Base-by-base conservation (phyloP, 495 filamentous ascomycete species). In the Poronia punctata region DNA sequence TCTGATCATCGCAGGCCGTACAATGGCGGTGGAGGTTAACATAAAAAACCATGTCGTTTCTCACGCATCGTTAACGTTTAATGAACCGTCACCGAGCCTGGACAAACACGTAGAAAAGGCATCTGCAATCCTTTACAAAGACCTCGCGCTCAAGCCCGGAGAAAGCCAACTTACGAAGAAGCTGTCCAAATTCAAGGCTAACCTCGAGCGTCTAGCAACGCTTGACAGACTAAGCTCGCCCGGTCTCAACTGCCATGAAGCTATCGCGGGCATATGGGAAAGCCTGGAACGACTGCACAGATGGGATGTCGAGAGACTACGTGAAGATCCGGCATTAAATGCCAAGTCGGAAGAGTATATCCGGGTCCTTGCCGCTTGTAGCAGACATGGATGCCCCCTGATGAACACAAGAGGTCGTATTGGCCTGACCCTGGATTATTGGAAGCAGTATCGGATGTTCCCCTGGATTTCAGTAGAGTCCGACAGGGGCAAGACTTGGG, bases 221-320 rank as follows among this genome's bases (percentile, higher is more conserved):
- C 68, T 93, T 46, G 92, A 98, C 56, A 81, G 78, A 49, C 70
- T 95, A 45, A 90, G 89, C 58, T 66, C 65, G 5, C 81, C 80
- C 22, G 76, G 76, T 15, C 68, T 95, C 7, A 92, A 89, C 49
- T 88, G 92, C 59, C 87, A 88, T 55, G 86, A 92, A 60, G 92
- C 88, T 5, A 71, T 96, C 11, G 83, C 83, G 21, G 88, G 88
- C 5, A 69, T 98, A 4, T 82, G 80, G 56, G 70, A 69, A 34
- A 83, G 80, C 45, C 59, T 90, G 20, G 57, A 64, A 15, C 74
- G 61, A 41, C 50, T 92, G 48, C 77, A 83, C 62, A 58, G 80
- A 48, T 76, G 79, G 59, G 84, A 89, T 52, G 59, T 80, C 33
- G 75, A 78, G 53, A 77, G 73, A 38, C 49, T 80, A 6, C 71